Base-by-base conservation (phyloP, 345 rosid species). In the Microthlaspi erraticum region DNA sequence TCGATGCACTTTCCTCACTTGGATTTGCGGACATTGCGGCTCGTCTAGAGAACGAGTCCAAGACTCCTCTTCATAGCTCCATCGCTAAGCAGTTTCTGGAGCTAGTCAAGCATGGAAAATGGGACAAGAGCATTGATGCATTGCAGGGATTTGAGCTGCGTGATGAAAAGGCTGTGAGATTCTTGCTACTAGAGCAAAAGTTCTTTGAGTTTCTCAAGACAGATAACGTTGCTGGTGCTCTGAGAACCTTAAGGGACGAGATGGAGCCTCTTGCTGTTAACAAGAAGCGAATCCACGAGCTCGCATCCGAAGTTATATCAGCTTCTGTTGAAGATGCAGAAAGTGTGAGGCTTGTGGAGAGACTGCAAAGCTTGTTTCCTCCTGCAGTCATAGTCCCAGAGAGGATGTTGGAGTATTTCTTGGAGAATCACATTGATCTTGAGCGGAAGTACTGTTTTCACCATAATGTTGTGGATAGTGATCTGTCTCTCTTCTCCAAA, bases 181-280 rank as follows among this genome's bases (percentile, higher is more conserved):
- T 85, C 73, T 74, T 85, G 67, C 70, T 85, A 36, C 64, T 78
- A 75, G 87, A 87, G 60, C 88, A 85, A 65, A 85, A 81, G 52
- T 81, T 79, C 66, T 51, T 85, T n/a, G 82, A 82, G 43, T 41
- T 81, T 56, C 20, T 81, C 13, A 72, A 62, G 43, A 51, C 17
- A 48, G 74, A 66, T 13, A 71, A 79, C 20, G 33, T 50, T 19
- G 3, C 7, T 46, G 80, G 70, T 68, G 87, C 88, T 31, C 58
- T 85, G 60, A 16, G 57, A 8, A 82, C 79, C 36, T 34, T 85
- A 46, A 84, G 80, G 32, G 68, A 64, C n/a, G 80, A 85, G 55
- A 82, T 88, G 71, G 58, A 9, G 54, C 87, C 86, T 70, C 86
- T 85, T 74, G 59, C 34, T 69, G 51, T 78, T 64, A 65, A 81